Evolutionary conservation across 2,329 filamentous ascomycete species (phyloP), one percentile per base, ranked within the genome.

Genomic region (Paecilomyces variotii): DNA sequence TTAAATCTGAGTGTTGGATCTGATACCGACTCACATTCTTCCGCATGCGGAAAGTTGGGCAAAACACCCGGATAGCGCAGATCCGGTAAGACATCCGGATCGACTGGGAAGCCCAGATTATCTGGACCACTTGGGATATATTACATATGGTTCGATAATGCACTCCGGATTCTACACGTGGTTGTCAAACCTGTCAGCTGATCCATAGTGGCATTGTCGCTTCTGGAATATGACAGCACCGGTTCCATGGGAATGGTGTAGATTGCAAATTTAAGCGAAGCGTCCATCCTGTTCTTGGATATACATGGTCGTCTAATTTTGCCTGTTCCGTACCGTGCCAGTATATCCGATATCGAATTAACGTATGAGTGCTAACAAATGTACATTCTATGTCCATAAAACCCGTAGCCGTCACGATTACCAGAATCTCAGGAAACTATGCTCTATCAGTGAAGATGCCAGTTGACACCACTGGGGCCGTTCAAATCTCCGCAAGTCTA

Each of bases 401-500:
- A 19, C 7, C 14, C 5, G 39, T 45, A 45, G 39, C 6, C 39
- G 19, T 7, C 39, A 24, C 19, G 35, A 19, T n/a, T 45, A 45
- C 6, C 14, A 45, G n/a, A 45, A 24, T n/a, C 14, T 7, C 10
- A n/a, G 14, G n/a, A n/a, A 45, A 19, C 14, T 19, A 45, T 14
- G 4, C 12, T 45, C 35, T 45, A 45, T 45, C 14, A 19, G 30
- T 4, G 14, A 14, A 45, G 4, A n/a, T n/a, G 12, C n/a, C n/a
- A n/a, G 14, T 7, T 19, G 7, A 45, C 6, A 19, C n/a, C 39
- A 45, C 14, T 2, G n/a, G 19, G 39, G 19, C 14, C 35, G 3
- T 53, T 57, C 50, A 65, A 27, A 70, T 67, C 55, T 68, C 65
- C 1, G 67, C 72, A 4, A 67, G 65, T 45, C 72, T 63, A 65